Base-by-base conservation (phyloP, 2,329 filamentous ascomycete genomes). In the Fusarium sp. region DNA sequence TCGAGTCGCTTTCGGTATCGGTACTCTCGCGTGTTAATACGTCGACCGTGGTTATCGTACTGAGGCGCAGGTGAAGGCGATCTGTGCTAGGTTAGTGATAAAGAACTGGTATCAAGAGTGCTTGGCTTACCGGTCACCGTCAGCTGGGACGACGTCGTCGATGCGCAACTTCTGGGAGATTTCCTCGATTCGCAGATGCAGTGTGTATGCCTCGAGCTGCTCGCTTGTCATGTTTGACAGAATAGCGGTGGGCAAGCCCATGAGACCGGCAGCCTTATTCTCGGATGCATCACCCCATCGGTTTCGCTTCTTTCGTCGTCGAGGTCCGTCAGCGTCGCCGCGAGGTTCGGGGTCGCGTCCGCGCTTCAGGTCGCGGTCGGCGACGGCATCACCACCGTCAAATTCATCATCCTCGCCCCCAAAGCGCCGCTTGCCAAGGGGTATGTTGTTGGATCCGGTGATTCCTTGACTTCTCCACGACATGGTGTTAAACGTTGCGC, bases 101-200 rank as follows among this genome's bases (percentile, higher is more conserved):
- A 22, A 24, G 28, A 15, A 45, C 44, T n/a, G 15, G 10, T 17
- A 42, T 31, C 31, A 21, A 31, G 15, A 24, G 39, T 36, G 22
- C 24, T 22, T 33, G 36, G 84, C 91, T 74, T 86, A 97, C 95
- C 96, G 90, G 79, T 98, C 95, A 74, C 94, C 94, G 83, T 98
- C 96, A 74, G 93, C 94, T 62, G 96, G 96, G 67, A 99, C 96
- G 56, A 99, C 96, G 86, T 99, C 96, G 84, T 98, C 97, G 81
- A 99, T 99, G 77, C 95, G 92, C 73, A 99, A 89, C 88, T 99
- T 99, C 84, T 99, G 95, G 79, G 94, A 98, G 77, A 99, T 99
- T 82, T 99, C 96, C 81, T 99, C 95, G 77, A 99, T 98, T 77
- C 96, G 94, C 77, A 99, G 84, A 83, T 99, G 95, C 73, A 98